A percentile compares a stretch with the other conserved stretches of the same genome.
These are phyloP conservation scores for Cutaneotrichosporon cavernicola DNA, from an alignment of 1,284 basidiomycete genomes.

Conservation along the genomic window DNA sequence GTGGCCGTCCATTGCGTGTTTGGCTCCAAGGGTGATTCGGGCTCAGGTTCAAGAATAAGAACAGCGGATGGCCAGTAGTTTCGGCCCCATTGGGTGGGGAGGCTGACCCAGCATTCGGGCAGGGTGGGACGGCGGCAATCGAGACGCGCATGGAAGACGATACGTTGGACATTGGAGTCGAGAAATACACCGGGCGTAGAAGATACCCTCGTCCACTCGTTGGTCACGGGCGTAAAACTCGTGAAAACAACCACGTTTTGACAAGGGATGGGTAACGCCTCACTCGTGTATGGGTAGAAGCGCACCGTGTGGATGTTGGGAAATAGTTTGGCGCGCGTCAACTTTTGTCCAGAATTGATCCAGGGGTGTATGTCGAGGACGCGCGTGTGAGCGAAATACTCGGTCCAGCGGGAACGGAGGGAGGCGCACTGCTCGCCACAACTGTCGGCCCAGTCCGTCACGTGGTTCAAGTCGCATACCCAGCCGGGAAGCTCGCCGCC, in stretches of 20 bases:
- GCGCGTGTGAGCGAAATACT: background rate
- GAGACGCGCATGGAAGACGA: background rate
- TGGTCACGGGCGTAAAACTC: background rate
- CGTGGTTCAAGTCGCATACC: constrained; percentile 1
- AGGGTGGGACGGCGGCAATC: background rate
- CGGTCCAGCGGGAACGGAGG: background rate
- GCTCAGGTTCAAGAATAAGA: background rate
- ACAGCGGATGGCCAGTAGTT: background rate
- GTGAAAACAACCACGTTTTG: background rate
- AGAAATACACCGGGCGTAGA: background rate
- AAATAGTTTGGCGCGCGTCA: background rate
- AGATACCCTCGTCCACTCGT: background rate
- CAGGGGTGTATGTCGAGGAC: background rate
- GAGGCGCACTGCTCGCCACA: background rate
- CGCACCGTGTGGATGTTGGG: background rate
- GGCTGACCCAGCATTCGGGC: background rate
- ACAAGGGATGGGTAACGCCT: background rate
- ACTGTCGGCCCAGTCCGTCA: background rate
- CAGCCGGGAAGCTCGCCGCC: background rate
- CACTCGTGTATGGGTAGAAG: background rate
- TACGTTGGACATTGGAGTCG: background rate
- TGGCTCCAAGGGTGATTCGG: background rate
- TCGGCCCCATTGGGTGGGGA: background rate
- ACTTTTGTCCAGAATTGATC: background rate
- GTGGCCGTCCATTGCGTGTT: background rate